A percentile compares a stretch with the other conserved stretches of the same genome.
These are phyloP conservation scores for Urochloa ruziziensis DNA, from an alignment of 176 grass and related monocot species.

Conservation along the genomic window DNA sequence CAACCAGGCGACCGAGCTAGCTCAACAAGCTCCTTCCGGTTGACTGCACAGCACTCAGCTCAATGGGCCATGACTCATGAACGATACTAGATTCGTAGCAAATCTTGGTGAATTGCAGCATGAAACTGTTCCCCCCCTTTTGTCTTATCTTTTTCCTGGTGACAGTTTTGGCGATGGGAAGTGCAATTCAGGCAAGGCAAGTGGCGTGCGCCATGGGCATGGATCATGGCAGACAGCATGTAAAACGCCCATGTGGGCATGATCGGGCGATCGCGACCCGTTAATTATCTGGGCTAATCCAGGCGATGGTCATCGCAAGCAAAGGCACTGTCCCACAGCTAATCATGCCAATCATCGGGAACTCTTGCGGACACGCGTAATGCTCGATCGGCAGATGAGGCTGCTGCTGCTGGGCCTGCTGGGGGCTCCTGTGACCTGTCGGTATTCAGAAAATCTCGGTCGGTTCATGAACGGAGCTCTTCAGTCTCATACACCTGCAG, in stretches of 20 bases:
- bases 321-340: background rate
- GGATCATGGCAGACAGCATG: conserved; percentile 41
- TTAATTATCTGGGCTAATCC: background rate
- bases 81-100: background rate
- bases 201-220: background rate
- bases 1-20: background rate
- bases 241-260: conserved; percentile 22
- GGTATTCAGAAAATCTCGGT: conserved; percentile 13
- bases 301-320: background rate
- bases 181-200: background rate
- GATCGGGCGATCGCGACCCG: conserved; percentile 18
- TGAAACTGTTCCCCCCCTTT: no score
- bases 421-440: background rate
- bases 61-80: background rate
- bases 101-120: background rate
- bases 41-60: no score
- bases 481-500: background rate
- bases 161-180: background rate
- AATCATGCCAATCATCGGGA: conserved; percentile 27
- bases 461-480: conserved; percentile 9
- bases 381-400: background rate
- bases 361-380: background rate
- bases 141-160: background rate
- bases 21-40: background rate
- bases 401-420: background rate